A percentile compares a stretch with the other conserved stretches of the same genome.
Conservation (phyloP, 1,284 basidiomycete genomes). For the Papiliotrema flavescens region DNA sequence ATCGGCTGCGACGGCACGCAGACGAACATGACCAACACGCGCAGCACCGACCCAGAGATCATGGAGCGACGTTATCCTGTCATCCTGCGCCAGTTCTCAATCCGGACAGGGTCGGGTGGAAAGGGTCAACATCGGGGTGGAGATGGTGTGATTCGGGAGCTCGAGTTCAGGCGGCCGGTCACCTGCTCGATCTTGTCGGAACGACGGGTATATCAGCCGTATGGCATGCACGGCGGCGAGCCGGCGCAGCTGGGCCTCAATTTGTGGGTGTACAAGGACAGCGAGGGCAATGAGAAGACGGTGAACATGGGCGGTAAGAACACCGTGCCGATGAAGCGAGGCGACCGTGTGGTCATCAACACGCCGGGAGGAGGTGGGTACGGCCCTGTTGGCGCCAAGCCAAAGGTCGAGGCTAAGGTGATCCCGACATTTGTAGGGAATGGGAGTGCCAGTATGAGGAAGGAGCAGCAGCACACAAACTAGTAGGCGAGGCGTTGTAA, state of each 20-base stretch:
- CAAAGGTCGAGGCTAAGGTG: neutral
- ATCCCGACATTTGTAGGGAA: neutral
- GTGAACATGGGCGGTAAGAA: constrained; percentile 93
- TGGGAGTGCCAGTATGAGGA: neutral
- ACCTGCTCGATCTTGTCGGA: constrained; percentile 68
- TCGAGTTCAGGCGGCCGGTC: constrained; percentile 81
- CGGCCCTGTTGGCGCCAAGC: constrained; percentile 53
- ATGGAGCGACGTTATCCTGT: constrained; percentile 72
- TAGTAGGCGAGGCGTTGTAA: neutral
- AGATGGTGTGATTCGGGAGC: constrained; percentile 79
- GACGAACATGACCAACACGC: constrained; percentile 87
- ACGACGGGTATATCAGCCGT: constrained; percentile 28
- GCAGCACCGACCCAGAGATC: constrained; percentile 88
- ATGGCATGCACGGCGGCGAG: constrained; percentile 30
- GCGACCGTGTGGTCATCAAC: constrained; percentile 31
- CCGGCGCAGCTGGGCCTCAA: constrained; percentile 26
- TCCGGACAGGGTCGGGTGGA: constrained; percentile 74
- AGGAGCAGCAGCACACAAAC: neutral
- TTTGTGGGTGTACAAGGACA: constrained; percentile 24
- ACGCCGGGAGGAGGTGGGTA: constrained; percentile 53
- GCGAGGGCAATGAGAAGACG: constrained; percentile 59
- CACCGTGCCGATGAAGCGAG: constrained; percentile 54
- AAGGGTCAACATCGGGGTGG: constrained; percentile 75
- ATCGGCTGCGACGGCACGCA: constrained; percentile 71
- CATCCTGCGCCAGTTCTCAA: constrained; percentile 72